These are phyloP conservation scores for Coix lacrymajobi DNA, from an alignment of 176 grass and related monocot species.

Conservation along the genomic window DNA sequence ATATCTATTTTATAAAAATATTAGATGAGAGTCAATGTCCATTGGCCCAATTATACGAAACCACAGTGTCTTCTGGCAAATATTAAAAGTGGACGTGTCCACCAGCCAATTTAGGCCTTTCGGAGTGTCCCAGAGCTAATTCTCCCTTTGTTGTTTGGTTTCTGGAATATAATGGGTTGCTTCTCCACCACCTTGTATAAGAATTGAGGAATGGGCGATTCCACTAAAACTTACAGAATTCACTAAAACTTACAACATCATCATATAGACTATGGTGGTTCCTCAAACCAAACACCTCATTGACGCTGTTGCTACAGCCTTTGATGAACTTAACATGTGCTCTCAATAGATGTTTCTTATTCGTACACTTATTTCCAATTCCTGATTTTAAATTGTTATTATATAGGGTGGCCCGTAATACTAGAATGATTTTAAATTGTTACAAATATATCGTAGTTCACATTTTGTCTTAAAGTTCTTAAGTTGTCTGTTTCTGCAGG, in stretches of 20 bases:
- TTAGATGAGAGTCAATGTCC: too few relatives aligned
- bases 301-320: not conserved
- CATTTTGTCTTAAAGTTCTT: not conserved
- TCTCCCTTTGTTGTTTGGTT: too few relatives aligned
- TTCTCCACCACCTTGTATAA: not conserved
- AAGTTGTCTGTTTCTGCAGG: constrained; percentile 36
- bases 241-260: too few relatives aligned
- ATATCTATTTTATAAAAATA: too few relatives aligned
- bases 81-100: too few relatives aligned
- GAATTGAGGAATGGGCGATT: not conserved
- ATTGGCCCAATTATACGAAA: too few relatives aligned
- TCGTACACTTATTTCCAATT: not conserved
- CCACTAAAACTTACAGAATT: too few relatives aligned
- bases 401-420: not conserved
- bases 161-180: not conserved
- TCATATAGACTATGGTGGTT: not conserved
- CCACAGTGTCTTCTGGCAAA: too few relatives aligned
- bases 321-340: not conserved
- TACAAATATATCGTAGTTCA: not conserved
- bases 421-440: not conserved
- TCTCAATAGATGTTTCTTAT: constrained; percentile 3
- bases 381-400: not conserved
- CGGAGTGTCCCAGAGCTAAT: too few relatives aligned
- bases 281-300: not conserved
- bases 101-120: too few relatives aligned